phyloP scores from a whole-genome alignment of 2,329 filamentous ascomycete species.

The Trichoderma atrobrunneum region DNA sequence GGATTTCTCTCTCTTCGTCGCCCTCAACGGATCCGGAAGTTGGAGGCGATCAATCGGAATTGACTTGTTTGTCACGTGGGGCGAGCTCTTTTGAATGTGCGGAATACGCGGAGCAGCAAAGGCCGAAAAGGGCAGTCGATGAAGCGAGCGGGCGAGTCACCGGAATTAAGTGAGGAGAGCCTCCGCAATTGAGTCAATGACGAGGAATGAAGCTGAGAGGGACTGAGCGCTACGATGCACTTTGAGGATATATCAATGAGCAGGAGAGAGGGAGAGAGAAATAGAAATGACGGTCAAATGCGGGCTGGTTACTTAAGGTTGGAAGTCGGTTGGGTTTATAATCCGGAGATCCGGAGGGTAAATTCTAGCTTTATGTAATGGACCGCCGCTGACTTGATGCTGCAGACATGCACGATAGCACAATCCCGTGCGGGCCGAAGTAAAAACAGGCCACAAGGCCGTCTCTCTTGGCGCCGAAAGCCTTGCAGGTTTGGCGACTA shows the following conservation, averaged over 20 bases:
- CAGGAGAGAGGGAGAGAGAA: background rate
- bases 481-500: background rate
- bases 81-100: background rate
- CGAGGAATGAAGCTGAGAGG: background rate
- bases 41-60: constrained; percentile 1
- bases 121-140: background rate
- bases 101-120: background rate
- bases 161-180: background rate
- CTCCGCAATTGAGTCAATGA: background rate
- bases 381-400: background rate
- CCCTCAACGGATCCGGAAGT: background rate
- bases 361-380: background rate
- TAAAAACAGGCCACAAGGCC: background rate
- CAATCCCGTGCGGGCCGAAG: constrained; percentile 7
- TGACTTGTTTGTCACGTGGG: constrained; percentile 8
- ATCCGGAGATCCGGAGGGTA: constrained; percentile 10
- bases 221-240: background rate
- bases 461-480: background rate
- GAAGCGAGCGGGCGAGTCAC: background rate
- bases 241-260: background rate
- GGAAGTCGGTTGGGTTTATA: background rate
- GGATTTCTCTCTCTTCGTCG: background rate
- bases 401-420: background rate
- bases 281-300: background rate
- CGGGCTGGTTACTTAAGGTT: background rate